Evolutionary conservation across 371 early-diverging fungal species (phyloP), one percentile per base, ranked within the genome.

Genomic region (Mucor racemosus): DNA sequence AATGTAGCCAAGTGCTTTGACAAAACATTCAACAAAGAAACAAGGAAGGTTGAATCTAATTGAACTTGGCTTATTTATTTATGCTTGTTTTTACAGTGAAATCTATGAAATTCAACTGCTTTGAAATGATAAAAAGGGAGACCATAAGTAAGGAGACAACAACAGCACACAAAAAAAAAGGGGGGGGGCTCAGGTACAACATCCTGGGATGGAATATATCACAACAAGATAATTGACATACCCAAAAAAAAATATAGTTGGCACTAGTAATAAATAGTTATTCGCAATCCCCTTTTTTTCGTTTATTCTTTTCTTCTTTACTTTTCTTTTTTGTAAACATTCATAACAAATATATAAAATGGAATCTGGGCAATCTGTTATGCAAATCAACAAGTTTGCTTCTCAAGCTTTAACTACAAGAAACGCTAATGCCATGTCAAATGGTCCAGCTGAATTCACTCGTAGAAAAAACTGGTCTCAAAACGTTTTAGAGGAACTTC

Each of bases 401-500:
- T 68, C 68, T 21, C 68, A 67, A 61, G 67, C 67, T 41, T 46
- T 67, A n/a, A 61, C 62, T 38, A 56, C 67, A 15, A 46, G 59
- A n/a, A 40, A 50, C 17, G n/a, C 34, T 26, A 54, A 38, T 11
- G 39, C 35, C 35, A 21, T 41, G 42, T 39, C 63, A 11, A 31
- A 14, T 39, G 62, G 62, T 1, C 64, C 64, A 56, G 55, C 69
- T 7, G 83, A 84, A 34, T 84, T 81, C 58, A 84, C 84, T 17
- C 76, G 77, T 13, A 66, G 79, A 41, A 81, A 84, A 48, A 81
- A 84, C 55, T 81, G 81, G 77, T 76, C 79, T 34, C 76, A 78
- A 50, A 76, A 79, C 8, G 67, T 88, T 14, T 54, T 88, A 31
- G 74, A 78, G 57, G 84, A 82, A 53, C 59, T 88, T 9, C 81